These are phyloP conservation scores for Castanospermum australe DNA, from an alignment of 306 rosid species.

Conservation along the genomic window DNA sequence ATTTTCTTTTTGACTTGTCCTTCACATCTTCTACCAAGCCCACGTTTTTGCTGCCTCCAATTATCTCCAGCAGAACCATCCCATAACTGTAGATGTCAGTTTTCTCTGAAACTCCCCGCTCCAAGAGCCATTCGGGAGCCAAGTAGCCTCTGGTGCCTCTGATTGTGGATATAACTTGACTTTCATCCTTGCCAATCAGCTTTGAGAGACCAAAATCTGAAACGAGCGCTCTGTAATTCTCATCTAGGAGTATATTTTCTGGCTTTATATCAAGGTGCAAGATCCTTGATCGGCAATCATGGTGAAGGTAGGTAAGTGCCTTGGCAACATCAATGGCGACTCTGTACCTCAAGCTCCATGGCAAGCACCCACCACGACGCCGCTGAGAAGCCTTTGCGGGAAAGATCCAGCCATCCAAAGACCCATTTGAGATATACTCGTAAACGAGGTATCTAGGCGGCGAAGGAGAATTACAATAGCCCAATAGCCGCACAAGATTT, in stretches of 20 bases:
- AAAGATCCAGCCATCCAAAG: conserved; percentile 79
- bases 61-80: conserved; percentile 75
- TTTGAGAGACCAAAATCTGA: conserved; percentile 80
- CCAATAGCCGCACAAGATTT: conserved; percentile 67
- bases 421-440: conserved; percentile 69
- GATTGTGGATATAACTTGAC: conserved; percentile 53
- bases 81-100: conserved; percentile 79
- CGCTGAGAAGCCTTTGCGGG: conserved; percentile 14
- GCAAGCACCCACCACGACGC: conserved; percentile 47
- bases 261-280: conserved; percentile 85
- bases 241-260: conserved; percentile 75
- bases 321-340: conserved; percentile 76
- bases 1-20: conserved; percentile 38
- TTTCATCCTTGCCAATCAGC: conserved; percentile 63
- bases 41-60: conserved; percentile 69
- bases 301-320: conserved; percentile 76
- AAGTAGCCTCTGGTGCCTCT: conserved; percentile 83
- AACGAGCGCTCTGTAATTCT: conserved; percentile 56
- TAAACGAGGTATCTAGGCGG: conserved; percentile 72
- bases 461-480: conserved; percentile 53
- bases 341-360: conserved; percentile 68
- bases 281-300: conserved; percentile 77
- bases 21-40: conserved; percentile 27
- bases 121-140: conserved; percentile 88
- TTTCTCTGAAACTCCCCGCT: conserved; percentile 72